A percentile compares a stretch with the other conserved stretches of the same genome.
These are phyloP conservation scores for Lanmaoa rubissima DNA, from an alignment of 768 basidiomycete species.

Conservation along the genomic window DNA sequence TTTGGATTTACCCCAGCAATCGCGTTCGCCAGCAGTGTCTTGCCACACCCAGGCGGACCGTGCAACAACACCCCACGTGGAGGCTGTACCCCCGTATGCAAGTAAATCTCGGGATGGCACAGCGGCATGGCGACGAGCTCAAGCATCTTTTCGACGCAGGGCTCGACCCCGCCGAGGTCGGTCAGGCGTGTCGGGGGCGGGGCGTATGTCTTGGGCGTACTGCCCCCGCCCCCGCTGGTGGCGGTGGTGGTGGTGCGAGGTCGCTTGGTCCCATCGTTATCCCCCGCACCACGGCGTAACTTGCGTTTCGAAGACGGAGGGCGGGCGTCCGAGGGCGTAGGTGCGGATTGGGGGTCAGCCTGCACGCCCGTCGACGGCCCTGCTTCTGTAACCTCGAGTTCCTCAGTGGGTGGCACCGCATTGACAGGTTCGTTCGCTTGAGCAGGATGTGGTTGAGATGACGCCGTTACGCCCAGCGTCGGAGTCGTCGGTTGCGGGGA, in stretches of 20 bases:
- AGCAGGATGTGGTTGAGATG: neutral
- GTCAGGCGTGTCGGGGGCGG: conserved; percentile 77
- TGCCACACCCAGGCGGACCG: conserved; percentile 97
- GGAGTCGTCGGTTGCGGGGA: neutral
- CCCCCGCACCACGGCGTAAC: conserved; percentile 45
- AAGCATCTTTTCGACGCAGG: conserved; percentile 87
- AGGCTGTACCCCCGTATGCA: conserved; percentile 89
- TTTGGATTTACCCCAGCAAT: conserved; percentile 78
- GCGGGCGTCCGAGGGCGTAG: conserved; percentile 1
- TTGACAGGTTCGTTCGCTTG: conserved; percentile 27
- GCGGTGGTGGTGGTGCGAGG: conserved; percentile 37
- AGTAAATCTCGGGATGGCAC: conserved; percentile 92
- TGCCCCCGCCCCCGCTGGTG: conserved; percentile 20
- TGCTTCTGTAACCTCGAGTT: conserved; percentile 11
- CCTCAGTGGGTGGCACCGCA: conserved; percentile 17
- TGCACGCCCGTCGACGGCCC: conserved; percentile 11
- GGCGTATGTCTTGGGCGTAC: conserved; percentile 39
- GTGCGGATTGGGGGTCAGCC: neutral
- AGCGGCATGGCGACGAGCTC: conserved; percentile 97
- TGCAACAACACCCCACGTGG: conserved; percentile 91
- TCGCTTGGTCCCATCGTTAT: conserved; percentile 56
- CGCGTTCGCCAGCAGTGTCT: conserved; percentile 91
- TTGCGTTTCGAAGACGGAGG: conserved; percentile 57
- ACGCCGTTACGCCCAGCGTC: conserved; percentile 6
- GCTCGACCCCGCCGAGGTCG: conserved; percentile 84